Base-by-base conservation (phyloP, 164 flowering plant species). In the Berberis vulgaris region DNA sequence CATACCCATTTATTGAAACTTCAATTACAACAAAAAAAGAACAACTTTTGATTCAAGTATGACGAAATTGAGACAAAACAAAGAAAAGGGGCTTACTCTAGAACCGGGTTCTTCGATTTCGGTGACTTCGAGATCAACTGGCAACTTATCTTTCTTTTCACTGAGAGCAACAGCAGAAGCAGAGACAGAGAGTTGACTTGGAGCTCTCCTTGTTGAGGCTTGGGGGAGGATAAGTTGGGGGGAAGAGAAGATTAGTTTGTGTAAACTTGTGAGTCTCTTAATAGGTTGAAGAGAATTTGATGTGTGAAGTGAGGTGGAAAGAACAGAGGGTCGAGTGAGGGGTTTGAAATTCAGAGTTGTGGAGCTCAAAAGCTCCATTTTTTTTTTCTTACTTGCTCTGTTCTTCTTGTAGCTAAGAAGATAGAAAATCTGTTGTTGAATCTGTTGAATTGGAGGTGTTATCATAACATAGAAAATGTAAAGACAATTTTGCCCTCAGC, bases 101-200 rank as follows among this genome's bases (percentile, higher is more conserved):
- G 87, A 86, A 71, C 75, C 77, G 69, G 92, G 89, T 61, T 89
- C 91, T 56, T 60, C 65, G 42, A 77, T 78, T 74, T 82, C 88
- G 0, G 80, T 75, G 54, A 89, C 86, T 7, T 74, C 64, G 52
- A 92, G 38, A 53, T 86, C 88, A 6, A 86, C 92, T 1, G 91
- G 93, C 44, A 89, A 83, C 45, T 57, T 57, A 57, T 68, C 73
- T 63, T 38, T 89, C 92, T 41, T 45, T 55, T 74, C 65, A 39
- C 5, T 52, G 54, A 42, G 44, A 63, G 26, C 42, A 54, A 68
- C 74, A 40, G 84, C 61, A 7, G 75, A 67, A 69, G 67, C 70
- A 2, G 57, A 41, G 6, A 67, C 40, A 2, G 4, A 55, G 13
- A 8, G 43, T 2, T 72, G 58, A 54, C 39, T 65, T 7, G 39